Evolutionary conservation across 2,329 filamentous ascomycete species (phyloP).

Genomic region (Aschersonia sp.): DNA sequence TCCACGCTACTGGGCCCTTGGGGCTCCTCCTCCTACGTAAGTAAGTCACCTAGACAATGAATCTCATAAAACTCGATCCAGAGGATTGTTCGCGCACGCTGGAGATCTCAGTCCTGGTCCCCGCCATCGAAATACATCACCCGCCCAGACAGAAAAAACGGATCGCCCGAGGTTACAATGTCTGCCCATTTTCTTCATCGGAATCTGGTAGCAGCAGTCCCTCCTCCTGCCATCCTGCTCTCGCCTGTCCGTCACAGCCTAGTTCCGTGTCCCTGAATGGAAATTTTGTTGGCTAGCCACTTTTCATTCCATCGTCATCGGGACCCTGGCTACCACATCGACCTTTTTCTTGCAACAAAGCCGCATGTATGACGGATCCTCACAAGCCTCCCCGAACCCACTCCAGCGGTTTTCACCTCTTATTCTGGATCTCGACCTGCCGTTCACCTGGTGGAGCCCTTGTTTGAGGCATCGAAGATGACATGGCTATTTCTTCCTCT

Average conservation of each 20-base stretch:
- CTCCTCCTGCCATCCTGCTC: background rate
- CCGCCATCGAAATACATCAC: background rate
- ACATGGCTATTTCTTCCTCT: background rate
- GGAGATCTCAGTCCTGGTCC: slow-evolving; percentile 3
- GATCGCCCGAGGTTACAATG: background rate
- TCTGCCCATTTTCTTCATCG: background rate
- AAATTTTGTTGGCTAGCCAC: background rate
- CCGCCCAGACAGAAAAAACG: background rate
- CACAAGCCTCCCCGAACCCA: background rate
- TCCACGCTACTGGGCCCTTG: too few relatives aligned
- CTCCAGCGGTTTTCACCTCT: background rate
- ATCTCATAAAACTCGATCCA: slow-evolving; percentile 3
- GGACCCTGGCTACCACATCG: background rate
- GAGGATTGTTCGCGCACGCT: background rate
- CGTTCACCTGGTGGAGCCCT: slow-evolving; percentile 2
- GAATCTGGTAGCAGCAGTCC: background rate
- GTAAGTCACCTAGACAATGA: background rate
- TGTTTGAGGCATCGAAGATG: background rate
- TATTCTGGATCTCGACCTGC: background rate
- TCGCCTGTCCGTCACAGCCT: background rate
- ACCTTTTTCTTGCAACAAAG: background rate
- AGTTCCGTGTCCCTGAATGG: background rate
- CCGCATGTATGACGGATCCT: background rate
- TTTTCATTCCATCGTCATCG: background rate
- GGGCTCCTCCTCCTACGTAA: too few relatives aligned